Conservation (phyloP, 2,329 filamentous ascomycete species). For the Fragosphaeria purpurea region DNA sequence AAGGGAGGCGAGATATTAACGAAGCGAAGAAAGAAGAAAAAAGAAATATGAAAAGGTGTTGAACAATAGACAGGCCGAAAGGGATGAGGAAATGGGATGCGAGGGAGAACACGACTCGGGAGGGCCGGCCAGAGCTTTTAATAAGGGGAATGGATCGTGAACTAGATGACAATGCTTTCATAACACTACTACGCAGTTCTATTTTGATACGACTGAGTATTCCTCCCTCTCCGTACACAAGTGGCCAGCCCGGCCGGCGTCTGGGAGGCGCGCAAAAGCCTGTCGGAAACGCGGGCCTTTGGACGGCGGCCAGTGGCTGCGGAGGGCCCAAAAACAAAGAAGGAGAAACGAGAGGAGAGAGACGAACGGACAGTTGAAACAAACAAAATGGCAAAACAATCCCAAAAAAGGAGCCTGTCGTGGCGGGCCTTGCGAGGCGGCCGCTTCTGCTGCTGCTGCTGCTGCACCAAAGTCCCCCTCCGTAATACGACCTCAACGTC, state of each 20-base stretch:
- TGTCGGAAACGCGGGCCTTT: no score
- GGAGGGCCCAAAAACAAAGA: background rate
- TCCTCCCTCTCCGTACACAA: no score
- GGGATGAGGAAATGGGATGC: background rate
- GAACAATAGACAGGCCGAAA: background rate
- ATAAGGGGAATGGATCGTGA: background rate
- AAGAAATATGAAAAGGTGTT: background rate
- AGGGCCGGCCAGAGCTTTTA: background rate
- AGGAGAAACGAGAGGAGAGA: slow-evolving; percentile 1
- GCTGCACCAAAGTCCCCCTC: background rate
- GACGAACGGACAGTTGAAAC: no score
- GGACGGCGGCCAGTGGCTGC: no score
- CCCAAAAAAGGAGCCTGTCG: background rate
- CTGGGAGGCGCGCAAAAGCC: no score
- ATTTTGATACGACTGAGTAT: no score
- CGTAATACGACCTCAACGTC: no score
- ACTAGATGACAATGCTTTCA: background rate
- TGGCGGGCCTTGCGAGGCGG: no score
- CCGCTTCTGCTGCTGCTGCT: no score
- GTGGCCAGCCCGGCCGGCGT: no score
- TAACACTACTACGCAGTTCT: background rate
- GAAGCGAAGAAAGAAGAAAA: background rate
- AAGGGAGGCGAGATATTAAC: background rate
- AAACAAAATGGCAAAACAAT: no score
- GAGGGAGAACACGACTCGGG: background rate